Conservation (phyloP, 495 filamentous ascomycete species). For the Cercophora newfieldiana region DNA sequence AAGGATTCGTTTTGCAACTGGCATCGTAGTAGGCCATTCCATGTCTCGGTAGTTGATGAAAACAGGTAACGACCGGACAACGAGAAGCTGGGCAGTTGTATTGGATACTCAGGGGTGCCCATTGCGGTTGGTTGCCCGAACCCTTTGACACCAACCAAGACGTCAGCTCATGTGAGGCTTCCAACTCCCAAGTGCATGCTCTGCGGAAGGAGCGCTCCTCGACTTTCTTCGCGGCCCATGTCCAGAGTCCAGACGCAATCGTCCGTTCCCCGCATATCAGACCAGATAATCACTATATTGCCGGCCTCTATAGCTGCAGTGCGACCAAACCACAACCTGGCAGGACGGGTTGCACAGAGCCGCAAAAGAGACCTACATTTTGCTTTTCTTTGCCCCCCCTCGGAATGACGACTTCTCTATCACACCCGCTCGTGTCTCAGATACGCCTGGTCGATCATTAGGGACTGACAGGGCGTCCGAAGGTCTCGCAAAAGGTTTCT, state of each 20-base stretch:
- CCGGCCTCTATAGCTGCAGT: neutral
- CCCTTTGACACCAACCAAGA: too few species aligned
- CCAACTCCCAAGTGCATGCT: neutral
- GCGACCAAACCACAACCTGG: neutral
- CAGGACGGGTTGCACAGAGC: constrained; percentile 1
- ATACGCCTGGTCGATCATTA: neutral
- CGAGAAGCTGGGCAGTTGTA: too few species aligned
- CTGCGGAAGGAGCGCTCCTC: neutral
- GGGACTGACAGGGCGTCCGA: neutral
- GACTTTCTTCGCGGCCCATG: neutral
- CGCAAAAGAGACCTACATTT: neutral
- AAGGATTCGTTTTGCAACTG: too few species aligned
- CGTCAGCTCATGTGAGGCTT: neutral
- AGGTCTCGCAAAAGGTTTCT: neutral
- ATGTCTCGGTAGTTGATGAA: too few species aligned
- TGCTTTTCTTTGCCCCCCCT: neutral
- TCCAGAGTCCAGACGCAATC: too few species aligned
- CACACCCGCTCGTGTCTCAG: constrained; percentile 1
- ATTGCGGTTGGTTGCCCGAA: too few species aligned
- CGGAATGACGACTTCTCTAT: constrained; percentile 7
- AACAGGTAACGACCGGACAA: too few species aligned
- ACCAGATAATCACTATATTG: neutral
- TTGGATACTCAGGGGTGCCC: too few species aligned
- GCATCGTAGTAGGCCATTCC: too few species aligned
- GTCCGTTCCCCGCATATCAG: neutral